Base-by-base conservation (phyloP, 2,329 filamentous ascomycete genomes). In the Curvularia sp. region DNA sequence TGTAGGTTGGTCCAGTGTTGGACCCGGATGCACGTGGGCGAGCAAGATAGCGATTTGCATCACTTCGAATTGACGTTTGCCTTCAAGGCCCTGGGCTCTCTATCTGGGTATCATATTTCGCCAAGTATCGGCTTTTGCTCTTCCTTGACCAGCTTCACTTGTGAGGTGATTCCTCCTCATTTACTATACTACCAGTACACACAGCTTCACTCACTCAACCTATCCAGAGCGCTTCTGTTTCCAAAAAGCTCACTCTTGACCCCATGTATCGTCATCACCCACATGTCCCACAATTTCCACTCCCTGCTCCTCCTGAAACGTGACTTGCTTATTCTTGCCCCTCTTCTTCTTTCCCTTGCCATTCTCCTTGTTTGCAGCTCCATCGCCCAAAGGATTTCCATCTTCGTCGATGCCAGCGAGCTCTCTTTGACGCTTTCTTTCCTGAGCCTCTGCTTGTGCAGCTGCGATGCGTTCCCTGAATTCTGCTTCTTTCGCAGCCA, bases 381-480 rank as follows among this genome's bases (percentile, higher is more conserved):
- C 63, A 10, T 59, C 64, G 25, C 50, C 55, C 38, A 59, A n/a
- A 3, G 60, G 62, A 41, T 66, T 66, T 34, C 68, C 69, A 39
- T 72, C 65, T 28, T 60, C 64, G 30, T 64, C 60, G 1, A 69
- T 49, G 0, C 73, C 70, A 3, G 72, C 70, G 3, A 71, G 56
- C 27, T 74, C 71, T 13, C 52, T 55, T 47, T 73, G 75, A 27
- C 73, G 69, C 59, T 77, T 76, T 53, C 76, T 66, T 64, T 79
- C 77, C 42, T 69, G 71, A 9, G 66, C 63, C 21, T 76, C 66
- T 7, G 71, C 73, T 18, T 64, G 62, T 2, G 78, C 78, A 39
- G 64, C 67, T 15, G 66, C 75, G 57, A 81, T 80, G 5, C 73
- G 67, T 19, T 65, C 67, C 12, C 76, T 55, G 51, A 78, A 74